Evolutionary conservation across 495 filamentous ascomycete genomes (phyloP).

Genomic region (Glarea lozoyensis): DNA sequence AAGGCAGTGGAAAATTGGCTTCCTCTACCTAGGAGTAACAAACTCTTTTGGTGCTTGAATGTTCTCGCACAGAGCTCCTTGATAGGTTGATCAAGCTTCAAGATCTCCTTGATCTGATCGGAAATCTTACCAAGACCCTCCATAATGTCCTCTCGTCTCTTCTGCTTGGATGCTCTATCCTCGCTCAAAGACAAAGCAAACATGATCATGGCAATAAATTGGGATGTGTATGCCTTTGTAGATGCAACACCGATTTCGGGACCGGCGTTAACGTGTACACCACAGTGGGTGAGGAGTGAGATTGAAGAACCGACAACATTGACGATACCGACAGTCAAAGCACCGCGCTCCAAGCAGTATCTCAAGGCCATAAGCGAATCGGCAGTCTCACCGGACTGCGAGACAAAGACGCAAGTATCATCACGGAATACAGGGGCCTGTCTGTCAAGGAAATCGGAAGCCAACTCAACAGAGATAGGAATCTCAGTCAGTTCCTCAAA

Average conservation of each 20-base stretch:
- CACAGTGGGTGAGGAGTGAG: slow-evolving; percentile 95
- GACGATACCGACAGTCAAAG: slow-evolving; percentile 93
- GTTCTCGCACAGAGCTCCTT: slow-evolving; percentile 83
- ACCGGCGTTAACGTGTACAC: slow-evolving; percentile 98
- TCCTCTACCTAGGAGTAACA: slow-evolving; percentile 87
- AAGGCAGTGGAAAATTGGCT: slow-evolving; percentile 95
- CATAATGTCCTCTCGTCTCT: slow-evolving; percentile 94
- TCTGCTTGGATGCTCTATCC: slow-evolving; percentile 88
- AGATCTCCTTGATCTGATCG: slow-evolving; percentile 80
- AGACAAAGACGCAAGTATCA: slow-evolving; percentile 98
- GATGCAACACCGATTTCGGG: slow-evolving; percentile 98
- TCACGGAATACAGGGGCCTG: slow-evolving; percentile 99
- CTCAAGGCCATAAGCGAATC: slow-evolving; percentile 94
- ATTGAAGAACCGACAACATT: slow-evolving; percentile 98
- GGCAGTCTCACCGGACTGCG: slow-evolving; percentile 97
- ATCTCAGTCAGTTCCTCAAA: slow-evolving; percentile 99
- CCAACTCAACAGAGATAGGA: slow-evolving; percentile 91
- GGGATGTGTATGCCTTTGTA: slow-evolving; percentile 97
- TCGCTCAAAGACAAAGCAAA: slow-evolving; percentile 93
- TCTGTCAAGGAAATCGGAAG: slow-evolving; percentile 95
- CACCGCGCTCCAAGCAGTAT: slow-evolving; percentile 95
- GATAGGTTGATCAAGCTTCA: slow-evolving; percentile 85
- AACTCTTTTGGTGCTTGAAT: slow-evolving; percentile 94
- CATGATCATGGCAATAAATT: slow-evolving; percentile 99
- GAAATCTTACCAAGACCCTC: slow-evolving; percentile 82